A percentile compares a stretch with the other conserved stretches of the same genome.
phyloP scores from a whole-genome alignment of 176 grass and related monocot species.

The Avena eriantha region DNA sequence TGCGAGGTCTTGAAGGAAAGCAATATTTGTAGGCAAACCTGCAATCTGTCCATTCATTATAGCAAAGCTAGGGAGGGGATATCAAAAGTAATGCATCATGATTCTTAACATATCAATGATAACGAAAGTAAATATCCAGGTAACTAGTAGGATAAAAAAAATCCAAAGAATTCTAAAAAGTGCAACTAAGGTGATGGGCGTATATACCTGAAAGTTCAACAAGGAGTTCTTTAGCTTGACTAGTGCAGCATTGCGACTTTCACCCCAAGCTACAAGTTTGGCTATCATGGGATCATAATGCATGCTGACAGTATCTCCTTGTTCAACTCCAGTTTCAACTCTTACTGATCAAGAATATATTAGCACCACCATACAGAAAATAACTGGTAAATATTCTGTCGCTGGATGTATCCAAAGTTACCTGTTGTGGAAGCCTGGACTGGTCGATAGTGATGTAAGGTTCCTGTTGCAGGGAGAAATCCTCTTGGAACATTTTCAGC shows the following conservation, averaged over 20 bases:
- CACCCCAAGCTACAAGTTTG: constrained; percentile 97
- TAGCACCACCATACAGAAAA: constrained; percentile 17
- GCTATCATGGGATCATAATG: constrained; percentile 99
- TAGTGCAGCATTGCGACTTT: constrained; percentile 79
- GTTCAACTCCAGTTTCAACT: constrained; percentile 98
- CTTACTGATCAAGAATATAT: constrained; percentile 69
- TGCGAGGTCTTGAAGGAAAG: constrained; percentile 85
- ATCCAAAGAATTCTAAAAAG: neutral
- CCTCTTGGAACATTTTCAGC: constrained; percentile 97
- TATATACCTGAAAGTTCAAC: constrained; percentile 82
- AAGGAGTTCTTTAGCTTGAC: constrained; percentile 89
- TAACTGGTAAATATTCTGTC: constrained; percentile 13
- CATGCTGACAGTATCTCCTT: constrained; percentile 96
- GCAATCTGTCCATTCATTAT: constrained; percentile 74
- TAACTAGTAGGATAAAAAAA: constrained; percentile 15
- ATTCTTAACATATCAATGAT: constrained; percentile 20
- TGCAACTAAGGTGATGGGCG: neutral
- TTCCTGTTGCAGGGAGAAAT: constrained; percentile 97
- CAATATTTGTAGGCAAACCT: constrained; percentile 87
- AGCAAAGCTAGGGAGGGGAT: constrained; percentile 15
- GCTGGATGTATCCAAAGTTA: constrained; percentile 34
- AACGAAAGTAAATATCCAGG: neutral
- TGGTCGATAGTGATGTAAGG: constrained; percentile 83
- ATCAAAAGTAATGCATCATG: neutral
- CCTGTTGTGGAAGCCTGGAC: constrained; percentile 63